Evolutionary conservation across 257 asterid species (phyloP), one percentile per base, ranked within the genome.

Genomic region (Linaria vulgaris): DNA sequence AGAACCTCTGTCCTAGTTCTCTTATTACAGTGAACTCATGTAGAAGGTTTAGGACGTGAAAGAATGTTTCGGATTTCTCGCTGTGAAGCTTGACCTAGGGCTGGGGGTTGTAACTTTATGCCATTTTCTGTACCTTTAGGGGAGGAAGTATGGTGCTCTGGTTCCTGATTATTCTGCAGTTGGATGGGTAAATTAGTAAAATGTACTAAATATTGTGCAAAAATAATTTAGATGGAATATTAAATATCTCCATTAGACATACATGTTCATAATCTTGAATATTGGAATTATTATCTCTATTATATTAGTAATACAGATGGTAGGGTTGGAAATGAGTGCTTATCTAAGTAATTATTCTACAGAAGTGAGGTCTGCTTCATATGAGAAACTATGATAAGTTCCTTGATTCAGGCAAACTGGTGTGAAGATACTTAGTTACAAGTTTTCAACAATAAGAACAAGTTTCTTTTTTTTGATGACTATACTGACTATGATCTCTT

Each of bases 321-420:
- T 62, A 13, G 66, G 67, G 43, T 58, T 60, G 53, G 57, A 17
- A 31, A 62, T 49, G 43, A 4, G 41, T 20, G 24, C 46, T 2
- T 63, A 60, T 59, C 57, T 48, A 58, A 47, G 27, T 48, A 27
- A 15, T 70, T 54, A 37, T 53, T 55, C 39, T 55, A 25, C 14
- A 39, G n/a, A n/a, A 51, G 34, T 56, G 68, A 23, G 39, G 39
- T 46, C 20, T 12, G 9, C 41, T 23, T 13, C 55, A 57, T 72
- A 17, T 62, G 7, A 56, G 63, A 62, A 67, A 56, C 56, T 57
- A 22, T 20, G 43, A 5, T 50, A 53, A 71, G 71, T 57, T 47
- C 54, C 56, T 62, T 39, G 27, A 53, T 43, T 50, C 63, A 25
- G n/a, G n/a, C n/a, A n/a, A n/a, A n/a, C n/a, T n/a, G n/a, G n/a